Evolutionary conservation across 75 land plant genomes (phyloP), one percentile per base, ranked within the genome.

Genomic region (Ceratopteris richardii): DNA sequence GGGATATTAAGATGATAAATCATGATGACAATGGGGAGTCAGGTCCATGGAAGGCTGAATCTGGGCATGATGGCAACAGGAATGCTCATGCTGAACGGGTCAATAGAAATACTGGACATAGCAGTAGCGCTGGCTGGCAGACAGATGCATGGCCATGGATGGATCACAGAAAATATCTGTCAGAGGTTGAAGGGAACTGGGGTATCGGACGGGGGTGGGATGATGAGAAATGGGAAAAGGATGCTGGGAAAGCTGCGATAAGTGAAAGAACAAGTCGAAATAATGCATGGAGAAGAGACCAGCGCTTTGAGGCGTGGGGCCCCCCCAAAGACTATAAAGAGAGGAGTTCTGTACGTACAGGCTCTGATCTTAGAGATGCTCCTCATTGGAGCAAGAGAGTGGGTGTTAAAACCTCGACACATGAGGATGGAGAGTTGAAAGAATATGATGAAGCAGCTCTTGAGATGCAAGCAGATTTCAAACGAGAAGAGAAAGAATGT

Each of bases 401-500:
- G 30, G 70, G 53, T 46, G 74, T 65, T 64, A 77, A 72, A 30
- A 68, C 26, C 14, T 51, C 69, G 22, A 23, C 43, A 12, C 48
- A 43, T 64, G 75, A 75, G 11, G 80, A 76, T 50, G 69, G 66
- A 48, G 74, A 76, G 37, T 18, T 33, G 17, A 24, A 54, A 26
- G 83, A 77, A 48, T 30, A 57, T 4, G 56, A 47, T 48, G 89
- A 73, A 41, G 67, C 77, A 24, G 69, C 68, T 56, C 81, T 74
- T 18, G 83, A 76, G 64, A 82, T 77, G 39, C 76, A 77, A 53
- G 64, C 73, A 51, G 88, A 81, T 39, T 23, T 37, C 29, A 78
- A 73, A 63, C 60, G 64, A 36, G 85, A 86, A 29, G 89, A 85
- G 29, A 79, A 63, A 50, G 66, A 72, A 28, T 75, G 64, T n/a